phyloP scores from a whole-genome alignment of 2,329 filamentous ascomycete species.

The Diaporthe aspalathi region DNA sequence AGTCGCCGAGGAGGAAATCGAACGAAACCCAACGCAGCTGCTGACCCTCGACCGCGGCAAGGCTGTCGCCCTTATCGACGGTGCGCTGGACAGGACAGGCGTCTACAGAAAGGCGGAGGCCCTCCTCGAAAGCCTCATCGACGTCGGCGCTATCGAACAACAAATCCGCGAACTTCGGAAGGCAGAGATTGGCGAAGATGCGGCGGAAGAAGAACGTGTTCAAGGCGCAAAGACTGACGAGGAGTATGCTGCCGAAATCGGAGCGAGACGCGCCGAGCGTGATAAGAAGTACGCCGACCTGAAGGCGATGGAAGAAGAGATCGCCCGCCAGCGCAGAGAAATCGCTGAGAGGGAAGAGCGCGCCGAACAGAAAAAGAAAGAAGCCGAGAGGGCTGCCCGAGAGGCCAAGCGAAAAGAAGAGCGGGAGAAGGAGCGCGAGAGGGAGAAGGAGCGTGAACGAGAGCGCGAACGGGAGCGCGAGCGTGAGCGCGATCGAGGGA shows the following conservation, averaged over 20 bases:
- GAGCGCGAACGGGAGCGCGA: constrained; percentile 66
- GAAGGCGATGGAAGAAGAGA: constrained; percentile 70
- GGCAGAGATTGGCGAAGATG: constrained; percentile 76
- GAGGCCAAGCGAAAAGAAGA: constrained; percentile 51
- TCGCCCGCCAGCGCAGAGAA: constrained; percentile 67
- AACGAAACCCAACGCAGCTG: constrained; percentile 77
- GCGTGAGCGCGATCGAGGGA: constrained; percentile 60
- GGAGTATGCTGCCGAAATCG: constrained; percentile 77
- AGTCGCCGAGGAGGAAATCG: constrained; percentile 79
- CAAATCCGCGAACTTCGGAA: constrained; percentile 76
- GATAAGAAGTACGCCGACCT: constrained; percentile 71
- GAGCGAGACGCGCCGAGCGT: constrained; percentile 68
- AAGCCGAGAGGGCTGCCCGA: constrained; percentile 49
- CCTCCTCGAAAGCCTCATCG: constrained; percentile 75
- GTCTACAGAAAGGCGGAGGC: constrained; percentile 79
- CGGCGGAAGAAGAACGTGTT: constrained; percentile 71
- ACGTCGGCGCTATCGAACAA: constrained; percentile 74
- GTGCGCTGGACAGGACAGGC: constrained; percentile 79
- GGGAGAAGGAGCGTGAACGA: constrained; percentile 51
- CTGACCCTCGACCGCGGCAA: constrained; percentile 80
- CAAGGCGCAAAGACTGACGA: constrained; percentile 79
- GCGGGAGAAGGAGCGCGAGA: constrained; percentile 54
- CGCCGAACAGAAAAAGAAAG: constrained; percentile 50
- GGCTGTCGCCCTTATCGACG: constrained; percentile 80
- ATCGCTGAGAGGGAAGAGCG: constrained; percentile 62